These are phyloP conservation scores for Phaeodactylum tricornutum DNA, from an alignment of 108 stramenopile genomes.

Conservation along the genomic window DNA sequence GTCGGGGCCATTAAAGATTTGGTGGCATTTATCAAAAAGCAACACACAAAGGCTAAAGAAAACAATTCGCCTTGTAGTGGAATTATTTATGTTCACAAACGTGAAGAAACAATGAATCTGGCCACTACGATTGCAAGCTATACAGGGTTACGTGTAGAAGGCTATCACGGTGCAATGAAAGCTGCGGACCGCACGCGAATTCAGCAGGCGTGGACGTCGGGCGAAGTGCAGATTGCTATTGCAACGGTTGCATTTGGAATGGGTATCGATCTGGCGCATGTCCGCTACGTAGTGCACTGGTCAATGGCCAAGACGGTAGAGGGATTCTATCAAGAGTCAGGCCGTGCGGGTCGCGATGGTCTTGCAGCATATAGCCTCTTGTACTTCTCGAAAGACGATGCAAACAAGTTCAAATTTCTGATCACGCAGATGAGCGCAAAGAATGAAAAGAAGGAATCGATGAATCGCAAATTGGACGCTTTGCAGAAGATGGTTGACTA, in stretches of 20 bases:
- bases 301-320: constrained; percentile 48
- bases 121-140: constrained; percentile 20
- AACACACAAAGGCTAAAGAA: constrained; percentile 30
- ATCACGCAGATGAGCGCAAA: constrained; percentile 22
- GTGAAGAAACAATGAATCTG: constrained; percentile 59
- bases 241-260: constrained; percentile 77
- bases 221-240: constrained; percentile 41
- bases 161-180: constrained; percentile 66
- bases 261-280: constrained; percentile 82
- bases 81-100: constrained; percentile 92
- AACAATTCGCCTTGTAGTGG: constrained; percentile 46
- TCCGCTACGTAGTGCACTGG: constrained; percentile 88
- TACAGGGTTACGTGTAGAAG: constrained; percentile 22
- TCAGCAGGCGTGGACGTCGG: constrained; percentile 50
- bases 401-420: constrained; percentile 47
- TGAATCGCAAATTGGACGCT: constrained; percentile 26
- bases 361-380: constrained; percentile 61
- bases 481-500: constrained; percentile 71
- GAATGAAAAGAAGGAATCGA: constrained; percentile 11
- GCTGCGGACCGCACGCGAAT: constrained; percentile 40
- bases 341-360: constrained; percentile 85
- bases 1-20: constrained; percentile 45
- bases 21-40: constrained; percentile 31
- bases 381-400: constrained; percentile 72
- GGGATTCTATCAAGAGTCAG: constrained; percentile 69